Evolutionary conservation across 768 basidiomycete species (phyloP).

Genomic region (Lactarius hengduanensis): DNA sequence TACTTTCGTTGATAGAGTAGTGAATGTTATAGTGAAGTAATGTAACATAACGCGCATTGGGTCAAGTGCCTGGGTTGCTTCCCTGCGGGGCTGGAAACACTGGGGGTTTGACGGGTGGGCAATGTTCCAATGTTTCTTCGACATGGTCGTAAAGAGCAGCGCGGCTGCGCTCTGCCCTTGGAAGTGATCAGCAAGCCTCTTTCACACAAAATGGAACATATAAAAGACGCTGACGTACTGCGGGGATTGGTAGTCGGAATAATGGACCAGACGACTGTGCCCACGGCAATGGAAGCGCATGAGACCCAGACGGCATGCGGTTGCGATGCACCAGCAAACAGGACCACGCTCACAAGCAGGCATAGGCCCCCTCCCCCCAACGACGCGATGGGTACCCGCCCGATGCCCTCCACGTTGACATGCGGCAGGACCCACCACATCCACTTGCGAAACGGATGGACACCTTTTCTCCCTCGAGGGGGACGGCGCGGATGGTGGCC

Average conservation of each 20-base stretch:
- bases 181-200: neutral
- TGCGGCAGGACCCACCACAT: neutral
- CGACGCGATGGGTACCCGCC: conserved; percentile 9
- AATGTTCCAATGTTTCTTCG: conserved; percentile 9
- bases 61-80: neutral
- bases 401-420: conserved; percentile 13
- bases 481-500: neutral
- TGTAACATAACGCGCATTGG: neutral
- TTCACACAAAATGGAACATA: neutral
- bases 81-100: neutral
- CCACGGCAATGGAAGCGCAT: conserved; percentile 1
- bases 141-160: conserved; percentile 13
- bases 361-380: conserved; percentile 17
- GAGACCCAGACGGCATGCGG: conserved; percentile 17
- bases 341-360: conserved; percentile 17
- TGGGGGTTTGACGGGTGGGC: conserved; percentile 9
- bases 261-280: neutral
- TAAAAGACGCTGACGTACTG: conserved; percentile 6
- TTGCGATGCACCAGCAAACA: conserved; percentile 16
- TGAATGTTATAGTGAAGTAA: too few relatives aligned
- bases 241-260: neutral
- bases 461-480: neutral
- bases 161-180: conserved; percentile 8
- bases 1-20: too few relatives aligned
- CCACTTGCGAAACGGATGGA: neutral